phyloP scores from a whole-genome alignment of 176 grass and related monocot genomes.

The Carex pumila region DNA sequence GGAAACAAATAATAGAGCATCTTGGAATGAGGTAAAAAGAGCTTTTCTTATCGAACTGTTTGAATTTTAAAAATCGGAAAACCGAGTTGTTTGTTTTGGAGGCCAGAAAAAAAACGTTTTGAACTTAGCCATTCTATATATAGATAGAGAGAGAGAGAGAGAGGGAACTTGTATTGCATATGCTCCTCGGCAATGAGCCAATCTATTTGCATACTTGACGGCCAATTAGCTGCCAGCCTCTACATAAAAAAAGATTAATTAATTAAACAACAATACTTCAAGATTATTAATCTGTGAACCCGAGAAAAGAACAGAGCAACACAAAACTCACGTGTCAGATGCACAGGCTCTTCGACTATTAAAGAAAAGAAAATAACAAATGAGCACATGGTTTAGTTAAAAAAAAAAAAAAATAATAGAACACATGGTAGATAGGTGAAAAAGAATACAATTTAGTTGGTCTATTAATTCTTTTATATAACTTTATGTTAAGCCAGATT shows the following conservation, averaged over 20 bases:
- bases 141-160: conserved; percentile 6
- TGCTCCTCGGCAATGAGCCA: conserved; percentile 93
- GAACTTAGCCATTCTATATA: no score
- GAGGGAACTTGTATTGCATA: conserved; percentile 81
- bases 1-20: no score
- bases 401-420: neutral
- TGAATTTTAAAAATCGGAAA: no score
- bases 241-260: conserved; percentile 13
- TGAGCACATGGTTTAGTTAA: neutral
- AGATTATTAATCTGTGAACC: neutral
- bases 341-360: conserved; percentile 79
- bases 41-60: no score
- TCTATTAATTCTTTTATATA: neutral
- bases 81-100: no score
- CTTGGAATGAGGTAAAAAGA: no score
- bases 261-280: conserved; percentile 21
- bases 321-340: conserved; percentile 72
- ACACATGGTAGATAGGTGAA: neutral
- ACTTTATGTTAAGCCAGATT: neutral
- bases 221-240: conserved; percentile 90
- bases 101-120: no score
- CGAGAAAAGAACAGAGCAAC: neutral
- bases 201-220: conserved; percentile 93
- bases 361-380: no score
- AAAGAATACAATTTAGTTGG: neutral